Base-by-base conservation (phyloP, 208 protist species). In the Acanthamoeba castellanii region DNA sequence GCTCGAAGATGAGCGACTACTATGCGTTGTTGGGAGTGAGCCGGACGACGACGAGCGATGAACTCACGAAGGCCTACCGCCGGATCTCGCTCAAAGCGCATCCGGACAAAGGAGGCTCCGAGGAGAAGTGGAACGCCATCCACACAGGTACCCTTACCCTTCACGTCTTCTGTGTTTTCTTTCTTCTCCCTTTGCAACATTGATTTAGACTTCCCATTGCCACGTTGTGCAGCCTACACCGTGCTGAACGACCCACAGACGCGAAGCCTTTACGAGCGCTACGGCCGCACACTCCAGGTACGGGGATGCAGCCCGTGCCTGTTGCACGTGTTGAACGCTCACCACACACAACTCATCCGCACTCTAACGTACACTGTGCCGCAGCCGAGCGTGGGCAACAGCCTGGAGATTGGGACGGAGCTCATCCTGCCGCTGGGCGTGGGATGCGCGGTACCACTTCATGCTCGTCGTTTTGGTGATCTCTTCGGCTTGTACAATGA, bases 361-460 rank as follows among this genome's bases (percentile, higher is more conserved):
- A 27, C 34, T 37, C 37, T 3, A 50, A 16, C 52, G 45, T 34
- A 2, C 6, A 3, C 52, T 14, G 37, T 34, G 14, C 22, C 2
- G 32, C 11, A 82, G 74, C 74, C 74, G 22, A 82, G 74, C 74
- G 74, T 82, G 11, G 74, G 74, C 32, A 82, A 50, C 74, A 82
- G 74, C 32, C 42, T 82, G 0, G 74, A 82, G n/a, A 25, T 82
- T 25, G 74, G 74, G 22, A 82, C 74, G 9, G 74, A 82, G 32
- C 32, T 82, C 22, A 82, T 82, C 8, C 20, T 52, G 34, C 74
- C 74, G 74, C 74, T 82, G 18, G 45, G 32, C 6, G 74, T 82
- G 11, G 74, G 74, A 27, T 52, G 32, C 37, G 74, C 74, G 74
- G 74, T 82, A 82, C 30, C 13, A 14, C 9, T 74, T 68, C 27